Percentiles rank a stretch among this genome's conserved stretches.
These are phyloP conservation scores for Plasmodium malariae DNA, from an alignment of 169 alveolate species.

Conservation along the genomic window DNA sequence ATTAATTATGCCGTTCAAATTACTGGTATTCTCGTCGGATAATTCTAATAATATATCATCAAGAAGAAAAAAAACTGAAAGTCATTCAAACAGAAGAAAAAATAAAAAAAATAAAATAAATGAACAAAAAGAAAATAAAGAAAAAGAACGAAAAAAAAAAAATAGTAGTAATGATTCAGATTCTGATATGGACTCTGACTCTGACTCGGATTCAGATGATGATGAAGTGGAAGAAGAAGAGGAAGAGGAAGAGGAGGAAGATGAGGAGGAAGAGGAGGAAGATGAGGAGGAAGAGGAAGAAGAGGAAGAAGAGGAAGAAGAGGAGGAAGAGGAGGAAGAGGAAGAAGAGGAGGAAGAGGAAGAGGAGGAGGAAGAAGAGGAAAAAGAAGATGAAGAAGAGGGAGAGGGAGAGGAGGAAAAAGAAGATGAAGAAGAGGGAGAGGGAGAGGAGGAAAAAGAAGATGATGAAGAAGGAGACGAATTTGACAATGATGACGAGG, in stretches of 20 bases:
- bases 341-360: conserved; percentile 14
- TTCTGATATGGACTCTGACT: conserved; percentile 31
- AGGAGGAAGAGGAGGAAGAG: conserved; percentile 8
- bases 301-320: conserved; percentile 5
- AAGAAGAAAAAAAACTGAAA: conserved; percentile 4
- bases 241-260: conserved; percentile 3
- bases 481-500: conserved; percentile 21
- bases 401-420: background rate
- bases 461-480: conserved; percentile 12
- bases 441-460: background rate
- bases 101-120: conserved; percentile 22
- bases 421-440: conserved; percentile 1
- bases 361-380: background rate
- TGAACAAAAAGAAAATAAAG: conserved; percentile 18
- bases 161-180: background rate
- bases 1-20: background rate
- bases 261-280: background rate
- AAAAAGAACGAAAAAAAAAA: conserved; percentile 17
- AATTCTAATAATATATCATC: conserved; percentile 2
- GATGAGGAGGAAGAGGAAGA: background rate
- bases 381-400: background rate
- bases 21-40: conserved; percentile 2
- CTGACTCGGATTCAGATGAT: conserved; percentile 15
- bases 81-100: conserved; percentile 12
- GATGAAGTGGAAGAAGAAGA: conserved; percentile 24